These are phyloP conservation scores for Arthroderma uncinatum DNA, from an alignment of 2,329 filamentous ascomycete species.

Conservation along the genomic window DNA sequence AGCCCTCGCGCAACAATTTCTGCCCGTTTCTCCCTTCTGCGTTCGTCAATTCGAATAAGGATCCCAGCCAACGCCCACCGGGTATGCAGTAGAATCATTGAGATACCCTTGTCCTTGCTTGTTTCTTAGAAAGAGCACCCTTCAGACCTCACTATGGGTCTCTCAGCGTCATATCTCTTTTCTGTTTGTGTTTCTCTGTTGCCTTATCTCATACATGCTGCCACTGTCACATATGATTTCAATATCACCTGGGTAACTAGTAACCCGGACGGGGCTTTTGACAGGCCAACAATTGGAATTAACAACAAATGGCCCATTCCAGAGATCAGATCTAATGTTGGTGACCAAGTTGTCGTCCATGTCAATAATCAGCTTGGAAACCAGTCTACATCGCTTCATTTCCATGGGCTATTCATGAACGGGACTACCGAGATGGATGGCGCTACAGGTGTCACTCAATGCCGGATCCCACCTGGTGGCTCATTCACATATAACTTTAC, in stretches of 20 bases:
- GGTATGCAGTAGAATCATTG: not conserved
- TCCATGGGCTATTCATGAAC: conserved; percentile 60
- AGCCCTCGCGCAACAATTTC: not conserved
- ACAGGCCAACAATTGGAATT: conserved; percentile 11
- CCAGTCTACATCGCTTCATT: conserved; percentile 29
- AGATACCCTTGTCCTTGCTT: not conserved
- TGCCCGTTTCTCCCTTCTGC: not conserved
- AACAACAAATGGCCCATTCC: conserved; percentile 11
- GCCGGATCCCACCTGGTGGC: conserved; percentile 25
- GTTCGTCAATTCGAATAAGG: not conserved
- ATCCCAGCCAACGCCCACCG: not conserved
- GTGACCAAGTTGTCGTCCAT: conserved; percentile 8
- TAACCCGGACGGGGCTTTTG: conserved; percentile 9
- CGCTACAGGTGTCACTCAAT: conserved; percentile 27
- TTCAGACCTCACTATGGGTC: not conserved
- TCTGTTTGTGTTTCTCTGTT: conserved; percentile 4
- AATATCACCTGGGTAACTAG: conserved; percentile 10
- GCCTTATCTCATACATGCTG: conserved; percentile 1
- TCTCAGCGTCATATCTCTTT: not conserved
- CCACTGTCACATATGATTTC: conserved; percentile 11
- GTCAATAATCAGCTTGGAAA: conserved; percentile 9
- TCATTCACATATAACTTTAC: conserved; percentile 22
- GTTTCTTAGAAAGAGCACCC: not conserved
- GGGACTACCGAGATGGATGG: conserved; percentile 26
- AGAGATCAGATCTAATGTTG: conserved; percentile 8